Evolutionary conservation across 495 filamentous ascomycete species (phyloP).

Genomic region (Penicillium lividum): DNA sequence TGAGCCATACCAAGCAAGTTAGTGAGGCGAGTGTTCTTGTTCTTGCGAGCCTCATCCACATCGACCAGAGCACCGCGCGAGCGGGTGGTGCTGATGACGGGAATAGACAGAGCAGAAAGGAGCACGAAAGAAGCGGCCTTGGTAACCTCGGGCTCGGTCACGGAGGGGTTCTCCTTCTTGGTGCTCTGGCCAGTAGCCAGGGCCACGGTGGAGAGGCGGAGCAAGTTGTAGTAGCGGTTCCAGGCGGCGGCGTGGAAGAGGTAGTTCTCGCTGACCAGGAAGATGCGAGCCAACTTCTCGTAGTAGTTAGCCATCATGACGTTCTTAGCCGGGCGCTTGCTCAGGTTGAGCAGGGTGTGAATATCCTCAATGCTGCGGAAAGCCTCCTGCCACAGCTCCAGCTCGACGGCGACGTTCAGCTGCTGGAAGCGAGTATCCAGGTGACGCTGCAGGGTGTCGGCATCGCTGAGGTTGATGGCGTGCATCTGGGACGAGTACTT

Average conservation of each 20-base stretch:
- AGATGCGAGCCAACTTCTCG: constrained; percentile 97
- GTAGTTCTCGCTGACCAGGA: constrained; percentile 98
- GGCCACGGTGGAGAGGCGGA: constrained; percentile 84
- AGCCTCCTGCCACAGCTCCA: constrained; percentile 98
- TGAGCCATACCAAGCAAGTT: constrained; percentile 91
- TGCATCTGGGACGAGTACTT: constrained; percentile 99
- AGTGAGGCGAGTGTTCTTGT: constrained; percentile 96
- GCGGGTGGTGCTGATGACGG: constrained; percentile 96
- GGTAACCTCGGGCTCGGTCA: constrained; percentile 83
- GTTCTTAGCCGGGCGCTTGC: constrained; percentile 99
- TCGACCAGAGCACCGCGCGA: constrained; percentile 95
- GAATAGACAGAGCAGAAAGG: constrained; percentile 92
- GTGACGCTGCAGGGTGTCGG: constrained; percentile 95
- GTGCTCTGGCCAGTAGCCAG: constrained; percentile 78
- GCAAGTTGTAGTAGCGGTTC: constrained; percentile 94
- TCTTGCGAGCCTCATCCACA: constrained; percentile 95
- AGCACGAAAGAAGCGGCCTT: constrained; percentile 92
- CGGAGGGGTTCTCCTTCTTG: constrained; percentile 93
- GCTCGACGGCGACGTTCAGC: constrained; percentile 94
- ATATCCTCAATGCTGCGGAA: constrained; percentile 99
- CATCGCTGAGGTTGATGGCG: constrained; percentile 97
- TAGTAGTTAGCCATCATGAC: constrained; percentile 99
- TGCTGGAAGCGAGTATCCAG: constrained; percentile 98
- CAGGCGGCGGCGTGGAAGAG: constrained; percentile 98
- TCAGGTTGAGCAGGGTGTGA: constrained; percentile 95